A percentile compares a stretch with the other conserved stretches of the same genome.
These are phyloP conservation scores for Lepiota venenata DNA, from an alignment of 768 basidiomycete genomes.

Conservation along the genomic window DNA sequence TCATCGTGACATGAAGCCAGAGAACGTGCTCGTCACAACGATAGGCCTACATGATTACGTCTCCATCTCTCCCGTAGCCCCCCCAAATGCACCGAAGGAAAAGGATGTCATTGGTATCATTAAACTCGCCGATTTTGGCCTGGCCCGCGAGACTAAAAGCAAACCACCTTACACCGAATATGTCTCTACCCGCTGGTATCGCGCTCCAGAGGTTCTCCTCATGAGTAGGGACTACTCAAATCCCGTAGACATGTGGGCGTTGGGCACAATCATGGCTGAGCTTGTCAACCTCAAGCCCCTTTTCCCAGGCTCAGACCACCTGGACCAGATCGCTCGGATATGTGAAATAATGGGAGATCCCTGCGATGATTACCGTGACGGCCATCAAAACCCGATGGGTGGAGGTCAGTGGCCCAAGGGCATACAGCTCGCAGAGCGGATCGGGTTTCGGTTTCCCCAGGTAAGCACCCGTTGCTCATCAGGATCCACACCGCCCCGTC, in stretches of 20 bases:
- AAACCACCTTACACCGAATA: slow-evolving; percentile 97
- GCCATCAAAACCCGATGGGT: slow-evolving; percentile 64
- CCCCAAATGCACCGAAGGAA: slow-evolving; percentile 65
- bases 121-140: slow-evolving; percentile 97
- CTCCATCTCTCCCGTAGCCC: slow-evolving; percentile 67
- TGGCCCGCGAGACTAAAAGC: slow-evolving; percentile 87
- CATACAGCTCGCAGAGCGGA: slow-evolving; percentile 79
- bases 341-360: slow-evolving; percentile 95
- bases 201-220: slow-evolving; percentile 94
- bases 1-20: slow-evolving; percentile 99
- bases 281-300: slow-evolving; percentile 91
- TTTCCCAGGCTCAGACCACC: slow-evolving; percentile 90
- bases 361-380: slow-evolving; percentile 79
- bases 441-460: slow-evolving; percentile 89
- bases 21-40: slow-evolving; percentile 97
- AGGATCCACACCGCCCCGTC: background rate
- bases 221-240: slow-evolving; percentile 91
- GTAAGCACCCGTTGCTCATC: slow-evolving; percentile 40
- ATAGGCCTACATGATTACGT: slow-evolving; percentile 93
- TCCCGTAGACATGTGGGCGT: slow-evolving; percentile 99
- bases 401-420: slow-evolving; percentile 89
- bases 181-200: slow-evolving; percentile 99
- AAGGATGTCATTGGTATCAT: slow-evolving; percentile 95
- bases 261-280: slow-evolving; percentile 98
- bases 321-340: slow-evolving; percentile 90